A percentile compares a stretch with the other conserved stretches of the same genome.
Evolutionary conservation across 148 eudicot species (phyloP).

Genomic region (Camellia japonica): DNA sequence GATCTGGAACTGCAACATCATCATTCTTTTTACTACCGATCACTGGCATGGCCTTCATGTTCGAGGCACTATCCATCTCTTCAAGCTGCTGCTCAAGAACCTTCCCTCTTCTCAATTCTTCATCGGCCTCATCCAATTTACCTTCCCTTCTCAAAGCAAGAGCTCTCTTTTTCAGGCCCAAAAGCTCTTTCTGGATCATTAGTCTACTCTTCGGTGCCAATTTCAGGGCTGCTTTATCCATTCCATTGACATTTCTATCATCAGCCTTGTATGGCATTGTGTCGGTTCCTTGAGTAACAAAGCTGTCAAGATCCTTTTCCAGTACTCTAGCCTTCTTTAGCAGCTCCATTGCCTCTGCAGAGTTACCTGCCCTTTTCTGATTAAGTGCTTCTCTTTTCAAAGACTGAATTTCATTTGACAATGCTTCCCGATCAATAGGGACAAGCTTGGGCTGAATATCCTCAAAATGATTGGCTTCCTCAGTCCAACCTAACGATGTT

Average conservation of each 20-base stretch:
- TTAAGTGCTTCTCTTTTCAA: constrained; percentile 72
- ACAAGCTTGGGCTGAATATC: constrained; percentile 18
- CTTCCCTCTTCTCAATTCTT: constrained; percentile 79
- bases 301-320: constrained; percentile 57
- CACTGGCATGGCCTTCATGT: constrained; percentile 22
- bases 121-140: constrained; percentile 75
- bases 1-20: constrained; percentile 27
- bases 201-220: constrained; percentile 55
- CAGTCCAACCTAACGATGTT: constrained; percentile 82
- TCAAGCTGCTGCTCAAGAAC: constrained; percentile 85
- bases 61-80: constrained; percentile 59
- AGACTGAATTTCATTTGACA: constrained; percentile 49
- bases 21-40: constrained; percentile 24
- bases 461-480: constrained; percentile 38
- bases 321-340: constrained; percentile 72
- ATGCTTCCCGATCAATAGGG: constrained; percentile 32
- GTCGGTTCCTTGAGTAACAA: constrained; percentile 17
- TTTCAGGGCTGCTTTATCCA: neutral
- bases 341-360: constrained; percentile 58
- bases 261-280: neutral
- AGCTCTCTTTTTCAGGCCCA: constrained; percentile 79
- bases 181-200: constrained; percentile 78
- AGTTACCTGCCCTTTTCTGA: constrained; percentile 70
- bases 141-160: constrained; percentile 88
- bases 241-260: too few relatives aligned